These are phyloP conservation scores for Sclerotinia minor DNA, from an alignment of 2,329 filamentous ascomycete species.

Conservation along the genomic window DNA sequence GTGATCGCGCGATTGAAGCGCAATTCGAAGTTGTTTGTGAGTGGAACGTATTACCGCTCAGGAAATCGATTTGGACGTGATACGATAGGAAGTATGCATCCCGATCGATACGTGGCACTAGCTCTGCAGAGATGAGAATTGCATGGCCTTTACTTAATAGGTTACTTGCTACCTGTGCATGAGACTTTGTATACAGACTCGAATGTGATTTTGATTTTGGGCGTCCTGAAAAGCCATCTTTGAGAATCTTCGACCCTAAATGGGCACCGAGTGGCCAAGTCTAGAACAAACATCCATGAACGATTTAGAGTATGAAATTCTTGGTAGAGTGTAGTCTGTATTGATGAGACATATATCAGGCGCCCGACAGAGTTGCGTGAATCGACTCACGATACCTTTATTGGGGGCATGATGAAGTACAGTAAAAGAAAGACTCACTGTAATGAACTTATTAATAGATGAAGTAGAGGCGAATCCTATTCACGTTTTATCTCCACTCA, in stretches of 20 bases:
- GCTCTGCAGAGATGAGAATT: neutral
- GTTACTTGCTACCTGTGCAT: neutral
- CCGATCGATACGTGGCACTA: slow-evolving; percentile 6
- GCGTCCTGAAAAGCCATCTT: neutral
- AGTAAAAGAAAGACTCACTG: slow-evolving; percentile 13
- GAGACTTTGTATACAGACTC: neutral
- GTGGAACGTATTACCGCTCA: neutral
- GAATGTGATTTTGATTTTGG: neutral
- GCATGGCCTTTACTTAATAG: neutral
- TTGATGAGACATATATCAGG: neutral
- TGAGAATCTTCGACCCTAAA: neutral
- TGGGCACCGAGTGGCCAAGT: too few relatives aligned
- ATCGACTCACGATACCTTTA: neutral
- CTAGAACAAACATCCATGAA: neutral
- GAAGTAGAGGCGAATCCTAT: slow-evolving; percentile 1
- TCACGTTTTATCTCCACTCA: neutral
- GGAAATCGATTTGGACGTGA: neutral
- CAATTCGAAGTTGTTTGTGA: neutral
- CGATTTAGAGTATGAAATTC: neutral
- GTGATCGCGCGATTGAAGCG: slow-evolving; percentile 9
- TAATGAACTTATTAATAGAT: neutral
- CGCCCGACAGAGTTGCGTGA: neutral
- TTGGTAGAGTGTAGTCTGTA: neutral
- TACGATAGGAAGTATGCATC: neutral
- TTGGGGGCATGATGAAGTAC: neutral